Base-by-base conservation (phyloP, 2,329 filamentous ascomycete genomes). In the Ophiostoma ips region DNA sequence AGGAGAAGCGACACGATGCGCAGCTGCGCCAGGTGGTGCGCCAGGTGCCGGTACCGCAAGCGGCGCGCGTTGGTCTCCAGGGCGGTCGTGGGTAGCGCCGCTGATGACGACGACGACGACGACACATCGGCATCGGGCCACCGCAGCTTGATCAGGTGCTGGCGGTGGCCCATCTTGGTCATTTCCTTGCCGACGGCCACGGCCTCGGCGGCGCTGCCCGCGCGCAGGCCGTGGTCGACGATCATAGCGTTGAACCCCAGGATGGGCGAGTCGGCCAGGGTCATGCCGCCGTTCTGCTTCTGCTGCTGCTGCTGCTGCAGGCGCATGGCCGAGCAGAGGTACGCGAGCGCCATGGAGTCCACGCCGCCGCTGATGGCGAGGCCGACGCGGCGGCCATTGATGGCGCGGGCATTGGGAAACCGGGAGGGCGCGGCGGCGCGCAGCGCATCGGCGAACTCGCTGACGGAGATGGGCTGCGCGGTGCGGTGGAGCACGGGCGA, bases 331-430 rank as follows among this genome's bases (percentile, higher is more conserved):
- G 46, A 13, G 61, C 84, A 86, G 34, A 96, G 73, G 53, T 72
- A 80, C 50, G 88, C 87, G 53, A 98, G 71, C 28, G 90, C 90
- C 89, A 96, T 98, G n/a, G 90, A 96, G 65, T 98, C 92, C 36
- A 92, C 85, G 8, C 92, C 92, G 21, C 92, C 92, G 61, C 89
- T 95, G 54, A 96, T 71, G 15, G 89, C 92, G 52, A 96, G 69
- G 49, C 75, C 70, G 56, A 76, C 65, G 8, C 61, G 62, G 52
- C 69, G 66, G 28, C 61, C 59, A 38, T 56, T 55, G 12, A 61
- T 58, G 36, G 56, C 58, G 38, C 64, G 64, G 16, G 63, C 63
- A 21, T 61, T 58, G 2, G 71, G 70, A 58, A 73, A 77, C n/a
- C 72, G 69, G 11, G 72, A 72, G 28, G 62, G 63, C 56, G 72